These are phyloP conservation scores for Eutreptiella sp. DNA, from an alignment of 208 protist genomes.

Conservation along the genomic window DNA sequence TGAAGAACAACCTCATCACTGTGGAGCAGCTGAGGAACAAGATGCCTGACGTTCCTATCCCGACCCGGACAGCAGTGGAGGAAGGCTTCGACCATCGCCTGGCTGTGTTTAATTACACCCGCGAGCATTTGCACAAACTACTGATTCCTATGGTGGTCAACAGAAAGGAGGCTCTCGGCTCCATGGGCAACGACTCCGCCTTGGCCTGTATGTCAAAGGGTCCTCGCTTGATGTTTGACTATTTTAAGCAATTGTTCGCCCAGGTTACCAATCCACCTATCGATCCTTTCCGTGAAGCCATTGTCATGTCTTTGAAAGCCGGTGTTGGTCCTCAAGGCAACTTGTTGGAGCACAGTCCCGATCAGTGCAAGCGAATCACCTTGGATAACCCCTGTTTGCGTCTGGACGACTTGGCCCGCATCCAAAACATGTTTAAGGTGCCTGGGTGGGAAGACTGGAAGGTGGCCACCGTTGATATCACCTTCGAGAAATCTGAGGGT, in stretches of 20 bases:
- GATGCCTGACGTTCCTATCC: constrained; percentile 4
- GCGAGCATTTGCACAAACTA: constrained; percentile 42
- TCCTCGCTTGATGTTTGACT: constrained; percentile 57
- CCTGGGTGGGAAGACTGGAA: too few relatives aligned
- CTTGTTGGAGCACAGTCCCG: constrained; percentile 34
- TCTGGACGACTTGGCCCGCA: constrained; percentile 12
- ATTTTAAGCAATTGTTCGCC: constrained; percentile 68
- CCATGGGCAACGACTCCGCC: constrained; percentile 66
- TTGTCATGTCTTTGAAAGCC: constrained; percentile 50
- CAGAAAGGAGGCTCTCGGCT: constrained; percentile 53
- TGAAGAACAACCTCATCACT: constrained; percentile 36
- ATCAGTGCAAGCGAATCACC: constrained; percentile 33
- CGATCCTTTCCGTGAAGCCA: constrained; percentile 63
- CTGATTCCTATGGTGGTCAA: constrained; percentile 35
- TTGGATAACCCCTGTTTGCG: constrained; percentile 45
- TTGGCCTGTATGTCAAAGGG: constrained; percentile 48
- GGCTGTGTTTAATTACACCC: constrained; percentile 32
- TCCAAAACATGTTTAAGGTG: neutral
- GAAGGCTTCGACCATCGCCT: constrained; percentile 10
- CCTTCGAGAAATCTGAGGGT: constrained; percentile 29
- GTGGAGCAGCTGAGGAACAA: neutral
- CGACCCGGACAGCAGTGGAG: too few relatives aligned
- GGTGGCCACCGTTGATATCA: constrained; percentile 35
- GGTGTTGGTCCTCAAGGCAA: constrained; percentile 53
- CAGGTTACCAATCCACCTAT: constrained; percentile 79